Percentiles rank a stretch among this genome's conserved stretches.
phyloP scores from a whole-genome alignment of 2,329 filamentous ascomycete genomes.

The Nigrograna mackinnonii region DNA sequence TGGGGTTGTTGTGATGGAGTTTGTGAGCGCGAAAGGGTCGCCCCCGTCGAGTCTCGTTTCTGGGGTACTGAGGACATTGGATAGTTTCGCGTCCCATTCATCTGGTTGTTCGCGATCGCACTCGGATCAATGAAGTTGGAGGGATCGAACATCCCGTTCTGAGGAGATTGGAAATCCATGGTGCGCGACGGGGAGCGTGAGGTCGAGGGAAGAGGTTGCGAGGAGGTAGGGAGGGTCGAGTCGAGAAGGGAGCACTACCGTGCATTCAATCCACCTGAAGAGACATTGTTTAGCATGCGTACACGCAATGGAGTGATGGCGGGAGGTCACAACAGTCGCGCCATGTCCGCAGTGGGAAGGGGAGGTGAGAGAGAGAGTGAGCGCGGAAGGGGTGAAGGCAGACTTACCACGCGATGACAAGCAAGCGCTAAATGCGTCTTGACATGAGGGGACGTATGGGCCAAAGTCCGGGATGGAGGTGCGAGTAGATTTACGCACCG shows the following conservation, averaged over 20 bases:
- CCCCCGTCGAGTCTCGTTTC: slow-evolving; percentile 85
- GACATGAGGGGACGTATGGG: slow-evolving; percentile 27
- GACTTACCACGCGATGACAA: slow-evolving; percentile 27
- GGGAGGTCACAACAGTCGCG: slow-evolving; percentile 1
- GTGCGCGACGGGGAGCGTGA: slow-evolving; percentile 20
- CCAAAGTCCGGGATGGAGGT: slow-evolving; percentile 23
- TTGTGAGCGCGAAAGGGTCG: slow-evolving; percentile 90
- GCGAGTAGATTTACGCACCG: slow-evolving; percentile 36
- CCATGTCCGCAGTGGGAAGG: background rate
- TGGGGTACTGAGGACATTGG: slow-evolving; percentile 91
- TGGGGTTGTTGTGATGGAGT: slow-evolving; percentile 78
- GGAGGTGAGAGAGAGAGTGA: slow-evolving; percentile 13
- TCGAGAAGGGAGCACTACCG: slow-evolving; percentile 19
- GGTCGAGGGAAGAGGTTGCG: slow-evolving; percentile 1
- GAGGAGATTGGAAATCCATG: slow-evolving; percentile 41
- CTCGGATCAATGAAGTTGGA: slow-evolving; percentile 44
- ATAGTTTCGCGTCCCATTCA: slow-evolving; percentile 79
- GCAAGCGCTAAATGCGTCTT: slow-evolving; percentile 24
- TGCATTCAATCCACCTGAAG: slow-evolving; percentile 30
- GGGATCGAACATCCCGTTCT: slow-evolving; percentile 40
- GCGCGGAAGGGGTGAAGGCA: slow-evolving; percentile 7
- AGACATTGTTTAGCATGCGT: slow-evolving; percentile 26
- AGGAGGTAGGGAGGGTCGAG: slow-evolving; percentile 3
- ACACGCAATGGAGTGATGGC: background rate
- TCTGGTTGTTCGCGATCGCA: slow-evolving; percentile 47